Base-by-base conservation (phyloP, 495 filamentous ascomycete genomes). In the Penicillium coprophilum region DNA sequence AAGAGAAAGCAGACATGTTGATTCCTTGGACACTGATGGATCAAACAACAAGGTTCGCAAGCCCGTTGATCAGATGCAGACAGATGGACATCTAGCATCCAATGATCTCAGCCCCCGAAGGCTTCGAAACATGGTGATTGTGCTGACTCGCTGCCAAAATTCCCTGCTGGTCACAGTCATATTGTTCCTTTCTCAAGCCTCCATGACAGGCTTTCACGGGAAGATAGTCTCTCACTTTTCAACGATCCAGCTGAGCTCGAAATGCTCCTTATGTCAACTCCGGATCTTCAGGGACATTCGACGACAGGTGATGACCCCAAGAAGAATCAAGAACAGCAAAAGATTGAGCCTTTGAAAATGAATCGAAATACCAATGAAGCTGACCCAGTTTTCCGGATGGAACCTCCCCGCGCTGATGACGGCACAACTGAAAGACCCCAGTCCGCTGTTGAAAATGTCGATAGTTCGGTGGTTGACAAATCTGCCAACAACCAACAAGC, bases 101-200 rank as follows among this genome's bases (percentile, higher is more conserved):
- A 34, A 27, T 4, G 11, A 5, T 34, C 12, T 10, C 10, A 30
- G 38, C 32, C 12, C 15, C 36, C 31, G n/a, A 43, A 41, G 13
- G 10, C 50, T 43, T 41, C 47, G 45, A 24, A 19, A 17, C 36
- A 12, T 9, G 49, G 19, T 3, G 38, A 52, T 34, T 45, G 24
- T 30, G 32, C 24, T n/a, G 49, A 43, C 11, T 30, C 44, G 7
- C 20, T 31, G 3, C 55, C 59, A 17, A 51, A 28, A 11, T 56
- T 53, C 38, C 45, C 50, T 13, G n/a, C 27, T 36, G 28, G 15
- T 31, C 24, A 46, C 2, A 43, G 21, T 21, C 50, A 50, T 21
- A 73, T 73, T 27, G 62, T 71, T 1, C 66, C 70, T 15, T 73
- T 73, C 39, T 62, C 63, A 15, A 66, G 55, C 36, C 32, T 73